A percentile compares a stretch with the other conserved stretches of the same genome.
Conservation (phyloP, 345 rosid species). For the Citrus sinensis region DVS_A1.0 CM039162.1:8223501-8224000, state of each 20-base stretch:
- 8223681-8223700: not conserved
- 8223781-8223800: not conserved
- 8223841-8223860: slow-evolving; percentile 45
- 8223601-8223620: slow-evolving; percentile 1
- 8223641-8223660: not conserved
- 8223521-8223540: not conserved
- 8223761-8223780: not conserved
- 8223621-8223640: not conserved
- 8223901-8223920: slow-evolving; percentile 85
- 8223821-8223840: slow-evolving; percentile 45
- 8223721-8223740: not conserved
- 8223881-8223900: slow-evolving; percentile 58
- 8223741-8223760: not conserved
- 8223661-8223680: not conserved
- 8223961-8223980: slow-evolving; percentile 81
- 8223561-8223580: not conserved
- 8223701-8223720: not conserved
- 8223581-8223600: not conserved
- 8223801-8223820: not conserved
- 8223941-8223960: slow-evolving; percentile 61
- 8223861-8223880: slow-evolving; percentile 53
- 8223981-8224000: slow-evolving; percentile 70
- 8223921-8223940: slow-evolving; percentile 54
- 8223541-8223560: not conserved
- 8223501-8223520: not conserved